Evolutionary conservation across 2,329 filamentous ascomycete genomes (phyloP), one percentile per base, ranked within the genome.

Genomic region (Verticillium nubilum): DNA sequence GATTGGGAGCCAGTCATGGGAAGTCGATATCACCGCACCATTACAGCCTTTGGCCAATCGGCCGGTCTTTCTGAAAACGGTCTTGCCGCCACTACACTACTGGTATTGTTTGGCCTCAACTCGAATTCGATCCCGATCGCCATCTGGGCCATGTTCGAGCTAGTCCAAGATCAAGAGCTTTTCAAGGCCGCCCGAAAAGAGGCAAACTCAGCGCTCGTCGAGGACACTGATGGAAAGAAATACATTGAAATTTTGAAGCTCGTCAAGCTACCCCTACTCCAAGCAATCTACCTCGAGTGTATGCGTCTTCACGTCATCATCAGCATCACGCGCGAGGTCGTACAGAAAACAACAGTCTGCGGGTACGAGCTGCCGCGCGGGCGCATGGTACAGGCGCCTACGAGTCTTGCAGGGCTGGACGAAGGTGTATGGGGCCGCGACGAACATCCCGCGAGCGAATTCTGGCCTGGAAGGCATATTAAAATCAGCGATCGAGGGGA

Each of bases 1-100:
- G 57, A 64, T 7, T 73, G 69, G 68, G 71, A 74, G n/a, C 66
- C 67, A 1, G 56, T 61, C 17, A 68, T 68, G 12, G 71, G 71
- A 2, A 63, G 65, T 2, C 61, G 63, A 3, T 62, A 67, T 25
- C 58, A 57, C 17, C 65, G 69, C 3, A 58, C 65, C 52, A 55
- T 62, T 1, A 56, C 61, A 1, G 65, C 60, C 26, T 69, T 67
- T 64, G 54, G 66, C 3, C 59, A 63, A 4, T 62, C 65, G 0
- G 33, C 23, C 1, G 64, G 62, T 0, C 66, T 69, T 57, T 58
- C 61, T 2, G 54, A 56, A 27, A 52, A 59, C 3, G 59, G 63
- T 3, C 50, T 54, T 19, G 62, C 61, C 1, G 66, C 63, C 3
- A 57, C 60, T 23, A 42, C 58, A 37, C 54, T 58, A 9, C 54